Base-by-base conservation (phyloP, 108 stramenopile species). In the Cyclotella sp. region DNA sequence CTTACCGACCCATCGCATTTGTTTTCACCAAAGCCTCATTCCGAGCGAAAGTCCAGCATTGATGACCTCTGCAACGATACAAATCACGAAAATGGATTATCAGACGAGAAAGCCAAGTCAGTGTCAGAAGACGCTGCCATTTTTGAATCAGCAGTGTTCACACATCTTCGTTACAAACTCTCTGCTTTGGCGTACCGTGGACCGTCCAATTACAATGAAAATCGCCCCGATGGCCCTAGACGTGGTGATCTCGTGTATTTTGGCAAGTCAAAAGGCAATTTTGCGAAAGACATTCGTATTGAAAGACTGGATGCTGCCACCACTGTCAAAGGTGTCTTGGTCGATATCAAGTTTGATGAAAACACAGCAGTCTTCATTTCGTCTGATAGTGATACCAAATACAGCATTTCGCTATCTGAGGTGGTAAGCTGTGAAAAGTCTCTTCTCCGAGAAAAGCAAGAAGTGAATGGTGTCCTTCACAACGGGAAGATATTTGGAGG, bases 221-320 rank as follows among this genome's bases (percentile, higher is more conserved):
- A 61, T 43, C 76, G 82, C 21, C 60, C 79, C 8, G 72, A 60
- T 10, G 75, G 79, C 51, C 93, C 93, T 12, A 71, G 69, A 22
- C 86, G 93, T 26, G 93, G 93, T 28, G 93, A 95, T 72, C 72
- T 91, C 5, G 93, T 95, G 9, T 79, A 79, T 15, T 95, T 95
- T 72, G 78, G 75, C 26, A 90, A 84, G 62, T 63, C 78, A 8
- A 87, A 77, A 65, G 82, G 84, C 22, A 85, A 69, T 27, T 58
- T 73, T 9, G 89, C 81, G n/a, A 88, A 87, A 69, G 90, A 95
- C 55, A 78, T 95, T 68, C 83, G 90, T 11, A 72, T 92, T 43
- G 82, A 85, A 44, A 74, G 78, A 22, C 54, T 75, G 29, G 75
- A 68, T 47, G 82, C 82, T 29, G 93, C 91, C 0, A 88, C 79